Conservation (phyloP, 495 filamentous ascomycete species). For the Apodospora peruviana region DNA sequence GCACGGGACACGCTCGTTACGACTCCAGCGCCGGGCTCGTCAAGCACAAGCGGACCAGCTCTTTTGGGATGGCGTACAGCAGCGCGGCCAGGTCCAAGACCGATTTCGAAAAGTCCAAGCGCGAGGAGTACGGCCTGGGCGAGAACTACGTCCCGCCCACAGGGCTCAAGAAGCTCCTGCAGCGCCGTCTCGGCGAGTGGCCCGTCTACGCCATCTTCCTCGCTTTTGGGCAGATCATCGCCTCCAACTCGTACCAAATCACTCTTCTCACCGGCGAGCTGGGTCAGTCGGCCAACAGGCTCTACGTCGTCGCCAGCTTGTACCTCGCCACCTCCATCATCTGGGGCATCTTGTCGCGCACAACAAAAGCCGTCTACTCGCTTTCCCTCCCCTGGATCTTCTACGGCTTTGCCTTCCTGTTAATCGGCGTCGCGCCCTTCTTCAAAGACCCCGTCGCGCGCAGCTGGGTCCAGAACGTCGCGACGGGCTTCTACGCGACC, state of each 20-base stretch:
- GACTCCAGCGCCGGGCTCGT: slow-evolving; percentile 24
- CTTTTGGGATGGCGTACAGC: slow-evolving; percentile 32
- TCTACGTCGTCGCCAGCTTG: slow-evolving; percentile 54
- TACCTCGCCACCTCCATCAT: slow-evolving; percentile 50
- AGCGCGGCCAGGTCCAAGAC: slow-evolving; percentile 30
- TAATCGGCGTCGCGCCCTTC: slow-evolving; percentile 58
- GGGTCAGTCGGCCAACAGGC: slow-evolving; percentile 48
- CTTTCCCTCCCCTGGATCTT: slow-evolving; percentile 46
- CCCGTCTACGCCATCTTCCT: slow-evolving; percentile 63
- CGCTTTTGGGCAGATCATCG: slow-evolving; percentile 60
- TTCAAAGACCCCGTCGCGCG: slow-evolving; percentile 22
- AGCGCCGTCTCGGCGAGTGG: slow-evolving; percentile 47
- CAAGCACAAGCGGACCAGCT: slow-evolving; percentile 13
- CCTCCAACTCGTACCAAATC: slow-evolving; percentile 60
- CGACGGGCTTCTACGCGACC: slow-evolving; percentile 52
- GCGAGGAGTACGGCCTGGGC: slow-evolving; percentile 53
- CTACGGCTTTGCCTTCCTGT: slow-evolving; percentile 55
- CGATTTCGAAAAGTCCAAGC: slow-evolving; percentile 7
- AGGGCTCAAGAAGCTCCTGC: slow-evolving; percentile 45
- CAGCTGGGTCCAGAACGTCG: slow-evolving; percentile 53
- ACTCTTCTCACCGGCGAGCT: slow-evolving; percentile 54
- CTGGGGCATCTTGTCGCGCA: slow-evolving; percentile 34
- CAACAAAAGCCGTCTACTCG: slow-evolving; percentile 27
- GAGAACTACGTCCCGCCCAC: slow-evolving; percentile 58
- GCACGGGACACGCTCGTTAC: slow-evolving; percentile 6